phyloP scores from a whole-genome alignment of 805 yeast species.

The Wickerhamiella shivajii region DNA sequence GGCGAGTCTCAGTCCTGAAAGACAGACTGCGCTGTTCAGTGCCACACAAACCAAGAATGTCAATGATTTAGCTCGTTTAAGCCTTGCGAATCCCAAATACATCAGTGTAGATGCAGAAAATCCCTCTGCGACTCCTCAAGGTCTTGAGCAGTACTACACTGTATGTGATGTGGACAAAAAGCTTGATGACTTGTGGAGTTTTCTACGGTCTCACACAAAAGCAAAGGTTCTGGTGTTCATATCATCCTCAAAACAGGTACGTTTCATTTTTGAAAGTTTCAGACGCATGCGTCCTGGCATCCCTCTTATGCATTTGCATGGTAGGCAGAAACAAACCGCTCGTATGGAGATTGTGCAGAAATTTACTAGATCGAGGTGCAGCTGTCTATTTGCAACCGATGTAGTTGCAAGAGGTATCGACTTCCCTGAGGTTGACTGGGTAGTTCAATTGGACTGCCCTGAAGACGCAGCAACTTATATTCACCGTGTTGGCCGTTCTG shows the following conservation, averaged over 20 bases:
- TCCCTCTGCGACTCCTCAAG: constrained; percentile 53
- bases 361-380: constrained; percentile 63
- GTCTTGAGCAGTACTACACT: constrained; percentile 72
- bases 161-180: constrained; percentile 63
- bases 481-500: constrained; percentile 83
- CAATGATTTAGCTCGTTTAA: constrained; percentile 66
- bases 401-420: constrained; percentile 87
- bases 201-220: constrained; percentile 69
- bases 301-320: constrained; percentile 70
- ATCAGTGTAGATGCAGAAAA: constrained; percentile 33
- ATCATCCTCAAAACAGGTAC: constrained; percentile 82
- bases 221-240: constrained; percentile 68
- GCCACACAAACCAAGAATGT: constrained; percentile 84
- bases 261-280: constrained; percentile 75
- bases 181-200: constrained; percentile 73
- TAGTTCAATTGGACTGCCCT: constrained; percentile 82
- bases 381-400: constrained; percentile 79
- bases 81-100: constrained; percentile 49
- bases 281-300: constrained; percentile 86
- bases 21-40: constrained; percentile 75
- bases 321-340: constrained; percentile 82
- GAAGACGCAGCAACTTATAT: constrained; percentile 82
- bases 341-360: constrained; percentile 68
- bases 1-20: constrained; percentile 56
- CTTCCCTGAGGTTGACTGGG: constrained; percentile 91